Base-by-base conservation (phyloP, 2,329 filamentous ascomycete genomes). In the Sporothrix brasiliensis region DNA sequence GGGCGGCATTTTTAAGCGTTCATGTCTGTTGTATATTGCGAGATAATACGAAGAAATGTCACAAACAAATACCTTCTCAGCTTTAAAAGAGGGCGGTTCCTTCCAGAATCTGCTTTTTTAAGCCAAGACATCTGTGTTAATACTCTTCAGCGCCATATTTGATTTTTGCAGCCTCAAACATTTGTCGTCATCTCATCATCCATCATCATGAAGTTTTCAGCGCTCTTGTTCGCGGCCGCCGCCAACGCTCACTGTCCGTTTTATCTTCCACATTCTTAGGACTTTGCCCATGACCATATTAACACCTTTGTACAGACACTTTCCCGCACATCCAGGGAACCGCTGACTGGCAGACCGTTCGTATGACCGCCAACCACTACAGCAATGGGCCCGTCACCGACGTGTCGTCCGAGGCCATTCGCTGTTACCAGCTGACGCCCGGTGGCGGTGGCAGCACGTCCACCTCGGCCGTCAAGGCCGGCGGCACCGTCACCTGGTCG, bases 401-500 rank as follows among this genome's bases (percentile, higher is more conserved):
- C 63, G 75, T 78, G 50, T 73, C 71, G 16, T 76, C 76, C 19
- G 61, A 73, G 10, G 74, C 75, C 50, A 78, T 79, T 68, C 74
- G 77, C 41, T 79, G 77, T 74, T 77, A 75, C 72, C 73, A 77
- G 71, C 73, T 76, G 52, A 68, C 67, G 16, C 72, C 74, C 16
- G 75, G 74, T 11, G 41, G 73, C 71, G 50, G 72, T 70, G 16
- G 73, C 77, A 3, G 75, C 76, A 13, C 72, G 71, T 30, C 41
- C 14, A 80, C 79, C 3, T 77, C 75, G 49, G 78, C 75, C 52
- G 76, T 81, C 27, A 76, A 77, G n/a, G 80, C 81, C 16, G 81
- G 81, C 14, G 72, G 76, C 24, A 75, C 75, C 3, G 73, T 83
- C 39, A 79, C 77, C 49, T 83, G 82, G 75, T 77, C 77, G n/a